Evolutionary conservation across 768 basidiomycete genomes (phyloP).

Genomic region (Peribolospora kevripleyi): DNA sequence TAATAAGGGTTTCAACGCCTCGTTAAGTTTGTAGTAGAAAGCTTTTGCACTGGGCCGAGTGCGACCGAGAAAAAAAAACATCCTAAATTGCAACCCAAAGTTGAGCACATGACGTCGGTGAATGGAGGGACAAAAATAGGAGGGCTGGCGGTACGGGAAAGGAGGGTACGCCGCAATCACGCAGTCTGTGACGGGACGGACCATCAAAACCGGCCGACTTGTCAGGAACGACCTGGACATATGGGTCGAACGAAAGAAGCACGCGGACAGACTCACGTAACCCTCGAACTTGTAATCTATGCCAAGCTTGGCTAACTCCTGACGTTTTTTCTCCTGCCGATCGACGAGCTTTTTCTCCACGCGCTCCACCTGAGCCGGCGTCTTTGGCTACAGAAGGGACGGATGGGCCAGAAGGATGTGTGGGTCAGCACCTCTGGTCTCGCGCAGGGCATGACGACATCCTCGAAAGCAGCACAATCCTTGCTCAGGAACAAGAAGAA

Average conservation of each 20-base stretch:
- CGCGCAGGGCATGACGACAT: background rate
- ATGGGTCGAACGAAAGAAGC: background rate
- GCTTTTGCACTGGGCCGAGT: too few relatives aligned
- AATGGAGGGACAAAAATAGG: too few relatives aligned
- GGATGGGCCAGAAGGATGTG: background rate
- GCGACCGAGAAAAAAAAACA: too few relatives aligned
- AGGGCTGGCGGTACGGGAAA: too few relatives aligned
- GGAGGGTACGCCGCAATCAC: too few relatives aligned
- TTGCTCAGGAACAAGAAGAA: background rate
- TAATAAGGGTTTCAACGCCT: too few relatives aligned
- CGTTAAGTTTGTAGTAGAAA: too few relatives aligned
- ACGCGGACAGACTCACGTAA: constrained; percentile 37
- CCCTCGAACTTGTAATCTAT: constrained; percentile 71
- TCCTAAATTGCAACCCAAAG: too few relatives aligned
- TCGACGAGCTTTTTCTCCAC: constrained; percentile 45
- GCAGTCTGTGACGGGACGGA: too few relatives aligned
- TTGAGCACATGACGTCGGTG: too few relatives aligned
- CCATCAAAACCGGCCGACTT: too few relatives aligned
- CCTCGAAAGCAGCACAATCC: background rate
- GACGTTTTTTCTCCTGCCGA: constrained; percentile 51
- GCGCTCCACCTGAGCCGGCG: constrained; percentile 39
- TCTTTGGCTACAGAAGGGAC: constrained; percentile 33
- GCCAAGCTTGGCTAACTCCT: constrained; percentile 51
- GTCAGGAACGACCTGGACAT: background rate
- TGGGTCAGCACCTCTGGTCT: background rate